Percentiles rank a stretch among this genome's conserved stretches.
phyloP scores from a whole-genome alignment of 306 rosid species.

The Fagus crenata region DNA sequence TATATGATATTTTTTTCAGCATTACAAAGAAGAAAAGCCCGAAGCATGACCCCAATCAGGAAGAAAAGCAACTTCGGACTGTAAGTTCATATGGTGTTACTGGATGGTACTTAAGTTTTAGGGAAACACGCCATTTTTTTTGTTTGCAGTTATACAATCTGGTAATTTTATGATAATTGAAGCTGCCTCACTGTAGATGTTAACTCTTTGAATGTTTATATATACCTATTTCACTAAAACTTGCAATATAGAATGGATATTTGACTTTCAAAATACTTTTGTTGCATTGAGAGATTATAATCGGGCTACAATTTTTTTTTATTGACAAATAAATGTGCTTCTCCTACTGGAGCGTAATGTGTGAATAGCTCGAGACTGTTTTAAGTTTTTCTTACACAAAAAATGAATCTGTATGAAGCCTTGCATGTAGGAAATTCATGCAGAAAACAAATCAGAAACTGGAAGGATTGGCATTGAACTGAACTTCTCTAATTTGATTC shows the following conservation, averaged over 20 bases:
- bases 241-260: not conserved
- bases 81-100: slow-evolving; percentile 52
- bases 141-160: not conserved
- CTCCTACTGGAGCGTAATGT: slow-evolving; percentile 8
- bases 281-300: not conserved
- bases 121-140: not conserved
- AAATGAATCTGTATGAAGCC: slow-evolving; percentile 2
- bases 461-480: not conserved
- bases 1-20: slow-evolving; percentile 38
- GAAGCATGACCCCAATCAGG: slow-evolving; percentile 31
- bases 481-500: not conserved
- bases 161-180: not conserved
- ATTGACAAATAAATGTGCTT: slow-evolving; percentile 1
- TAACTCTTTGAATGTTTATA: not conserved
- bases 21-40: slow-evolving; percentile 47
- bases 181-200: not conserved
- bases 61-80: slow-evolving; percentile 55
- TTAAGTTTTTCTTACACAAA: not conserved
- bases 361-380: not conserved
- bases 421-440: slow-evolving; percentile 1
- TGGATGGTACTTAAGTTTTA: not conserved
- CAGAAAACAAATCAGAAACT: not conserved
- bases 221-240: not conserved
- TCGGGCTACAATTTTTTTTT: not conserved
- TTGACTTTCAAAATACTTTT: not conserved